Base-by-base conservation (phyloP, 2,329 filamentous ascomycete species). In the Periconia digitata region DNA sequence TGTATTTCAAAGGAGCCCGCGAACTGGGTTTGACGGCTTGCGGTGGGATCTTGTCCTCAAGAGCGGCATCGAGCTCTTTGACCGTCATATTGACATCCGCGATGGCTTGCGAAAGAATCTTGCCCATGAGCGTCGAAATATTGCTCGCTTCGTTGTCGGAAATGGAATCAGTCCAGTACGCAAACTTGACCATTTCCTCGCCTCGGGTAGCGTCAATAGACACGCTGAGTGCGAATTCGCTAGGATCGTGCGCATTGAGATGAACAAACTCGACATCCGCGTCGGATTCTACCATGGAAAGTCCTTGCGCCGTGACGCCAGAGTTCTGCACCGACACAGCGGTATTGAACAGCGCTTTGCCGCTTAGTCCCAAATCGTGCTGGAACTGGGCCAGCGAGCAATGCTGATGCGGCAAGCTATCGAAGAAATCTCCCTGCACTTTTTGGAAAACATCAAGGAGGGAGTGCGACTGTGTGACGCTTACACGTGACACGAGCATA, bases 291-390 rank as follows among this genome's bases (percentile, higher is more conserved):
- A 2, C 21, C 27, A 32, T 40, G 18, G 35, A 37, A 3, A n/a
- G 20, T 10, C 16, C 21, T 8, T 13, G 4, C 4, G 38, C 13
- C n/a, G 38, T 24, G 7, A 51, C 55, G 8, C 49, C 48, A 22
- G 59, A 58, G 13, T 66, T 67, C 34, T 67, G 64, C 3, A 69
- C 54, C 1, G 71, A 65, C 63, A 79, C 22, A 62, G 77, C 75
- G 10, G 75, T 77, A 43, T 79, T 78, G 62, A 78, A 77, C 13
- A 79, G 61, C 2, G 74, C 60, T 34, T 62, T 63, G 12, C 63
- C 63, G 23, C 60, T 60, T 16, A 69, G 51, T 8, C 61, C 60
- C 18, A 79, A 54, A 6, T 72, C 70, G 46, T 78, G 75, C 51
- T 78, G 75, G 40, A 79, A 75, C 51, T 78, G 75, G 10, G 76